phyloP scores from a whole-genome alignment of 768 basidiomycete genomes.

The Tephrocybe sp. region DNA sequence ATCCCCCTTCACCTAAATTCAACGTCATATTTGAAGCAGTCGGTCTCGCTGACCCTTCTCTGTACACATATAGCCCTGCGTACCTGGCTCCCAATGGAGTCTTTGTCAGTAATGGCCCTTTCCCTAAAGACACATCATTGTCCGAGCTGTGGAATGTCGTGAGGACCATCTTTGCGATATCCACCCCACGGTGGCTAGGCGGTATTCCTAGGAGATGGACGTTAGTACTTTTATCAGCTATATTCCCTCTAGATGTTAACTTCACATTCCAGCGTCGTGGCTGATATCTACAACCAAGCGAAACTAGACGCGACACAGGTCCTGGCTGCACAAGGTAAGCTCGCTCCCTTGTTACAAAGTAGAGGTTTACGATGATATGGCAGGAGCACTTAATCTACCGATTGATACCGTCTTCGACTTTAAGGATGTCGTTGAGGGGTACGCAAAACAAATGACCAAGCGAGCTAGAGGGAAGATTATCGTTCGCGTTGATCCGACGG shows the following conservation, averaged over 20 bases:
- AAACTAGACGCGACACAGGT: slow-evolving; percentile 6
- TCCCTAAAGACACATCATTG: slow-evolving; percentile 23
- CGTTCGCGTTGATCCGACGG: slow-evolving; percentile 32
- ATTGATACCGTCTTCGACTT: slow-evolving; percentile 44
- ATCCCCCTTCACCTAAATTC: slow-evolving; percentile 38
- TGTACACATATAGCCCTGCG: slow-evolving; percentile 38
- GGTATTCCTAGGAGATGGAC: slow-evolving; percentile 36
- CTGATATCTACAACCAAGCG: slow-evolving; percentile 3
- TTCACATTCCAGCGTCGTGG: slow-evolving; percentile 4
- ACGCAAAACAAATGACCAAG: slow-evolving; percentile 45
- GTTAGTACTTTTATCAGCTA: not conserved
- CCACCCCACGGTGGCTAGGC: slow-evolving; percentile 40
- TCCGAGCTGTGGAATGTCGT: slow-evolving; percentile 20
- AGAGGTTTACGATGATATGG: not conserved
- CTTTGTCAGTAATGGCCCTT: slow-evolving; percentile 43
- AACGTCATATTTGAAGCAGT: slow-evolving; percentile 48
- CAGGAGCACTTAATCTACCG: slow-evolving; percentile 40
- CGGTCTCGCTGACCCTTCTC: slow-evolving; percentile 32
- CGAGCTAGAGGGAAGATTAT: slow-evolving; percentile 55
- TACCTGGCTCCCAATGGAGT: slow-evolving; percentile 42
- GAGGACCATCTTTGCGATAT: slow-evolving; percentile 18
- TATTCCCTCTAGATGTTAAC: not conserved
- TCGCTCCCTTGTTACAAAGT: not conserved
- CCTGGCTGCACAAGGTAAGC: slow-evolving; percentile 7
- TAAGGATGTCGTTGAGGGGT: slow-evolving; percentile 46